phyloP scores from a whole-genome alignment of 257 asterid species.

The Scutellaria galericulata region DNA sequence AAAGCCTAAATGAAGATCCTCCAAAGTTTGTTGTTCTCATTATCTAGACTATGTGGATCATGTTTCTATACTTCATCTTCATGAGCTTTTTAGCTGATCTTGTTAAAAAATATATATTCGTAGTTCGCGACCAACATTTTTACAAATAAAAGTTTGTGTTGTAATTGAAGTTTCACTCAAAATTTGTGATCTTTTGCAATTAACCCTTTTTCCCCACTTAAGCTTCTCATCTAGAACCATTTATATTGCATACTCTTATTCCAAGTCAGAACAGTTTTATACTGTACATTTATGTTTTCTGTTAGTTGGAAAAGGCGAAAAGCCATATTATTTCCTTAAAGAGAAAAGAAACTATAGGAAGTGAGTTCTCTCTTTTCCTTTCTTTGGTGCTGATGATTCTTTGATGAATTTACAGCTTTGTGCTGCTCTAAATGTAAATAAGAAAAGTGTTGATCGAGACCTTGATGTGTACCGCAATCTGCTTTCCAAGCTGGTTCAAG shows the following conservation, averaged over 20 bases:
- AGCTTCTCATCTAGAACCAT: neutral
- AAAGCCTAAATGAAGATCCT: neutral
- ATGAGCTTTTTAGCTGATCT: too few species aligned
- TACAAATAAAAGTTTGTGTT: too few species aligned
- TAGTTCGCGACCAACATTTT: too few species aligned
- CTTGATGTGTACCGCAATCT: slow-evolving; percentile 95
- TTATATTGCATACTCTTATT: neutral
- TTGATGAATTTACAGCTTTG: slow-evolving; percentile 71
- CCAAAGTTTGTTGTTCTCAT: neutral
- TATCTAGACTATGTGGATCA: neutral
- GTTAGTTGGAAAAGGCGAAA: neutral
- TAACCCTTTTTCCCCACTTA: too few species aligned
- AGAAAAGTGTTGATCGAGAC: slow-evolving; percentile 94
- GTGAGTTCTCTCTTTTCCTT: neutral
- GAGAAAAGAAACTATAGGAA: neutral
- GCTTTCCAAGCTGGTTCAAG: slow-evolving; percentile 97
- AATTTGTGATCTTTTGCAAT: too few species aligned
- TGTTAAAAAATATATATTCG: too few species aligned
- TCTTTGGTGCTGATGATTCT: slow-evolving; percentile 6
- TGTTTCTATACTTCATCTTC: neutral
- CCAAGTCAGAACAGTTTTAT: slow-evolving; percentile 5
- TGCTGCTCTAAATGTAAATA: slow-evolving; percentile 78
- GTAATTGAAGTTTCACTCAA: too few species aligned
- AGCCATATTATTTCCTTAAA: slow-evolving; percentile 8
- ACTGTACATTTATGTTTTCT: neutral